Conservation (phyloP, 257 asterid genomes). For the Cynanchum wilfordii region DNA sequence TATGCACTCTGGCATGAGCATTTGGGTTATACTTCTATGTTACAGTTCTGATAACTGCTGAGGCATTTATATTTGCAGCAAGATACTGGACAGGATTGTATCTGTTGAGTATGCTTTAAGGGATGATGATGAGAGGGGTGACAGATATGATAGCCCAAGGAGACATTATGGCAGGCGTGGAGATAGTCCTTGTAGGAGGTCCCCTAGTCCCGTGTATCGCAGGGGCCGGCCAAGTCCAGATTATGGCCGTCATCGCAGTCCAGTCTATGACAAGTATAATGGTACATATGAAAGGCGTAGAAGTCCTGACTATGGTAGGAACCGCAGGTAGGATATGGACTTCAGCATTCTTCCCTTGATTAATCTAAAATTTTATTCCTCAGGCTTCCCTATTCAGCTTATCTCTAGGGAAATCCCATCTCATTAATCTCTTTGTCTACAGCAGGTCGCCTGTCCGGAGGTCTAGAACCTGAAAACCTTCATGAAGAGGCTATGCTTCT, state of each 20-base stretch:
- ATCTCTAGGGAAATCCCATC: slow-evolving; percentile 7
- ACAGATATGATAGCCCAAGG: slow-evolving; percentile 52
- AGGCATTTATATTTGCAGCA: slow-evolving; percentile 39
- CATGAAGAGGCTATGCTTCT: not conserved
- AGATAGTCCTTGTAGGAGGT: slow-evolving; percentile 56
- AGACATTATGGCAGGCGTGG: slow-evolving; percentile 52
- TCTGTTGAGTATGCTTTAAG: slow-evolving; percentile 91
- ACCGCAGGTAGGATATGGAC: slow-evolving; percentile 41
- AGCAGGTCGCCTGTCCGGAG: slow-evolving; percentile 59
- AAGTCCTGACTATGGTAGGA: slow-evolving; percentile 70
- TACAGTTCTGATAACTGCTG: not conserved
- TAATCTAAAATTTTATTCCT: too few species aligned
- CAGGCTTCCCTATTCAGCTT: not conserved
- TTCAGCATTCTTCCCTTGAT: not conserved
- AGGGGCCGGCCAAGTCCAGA: slow-evolving; percentile 79
- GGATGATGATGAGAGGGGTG: slow-evolving; percentile 82
- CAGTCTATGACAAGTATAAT: slow-evolving; percentile 55
- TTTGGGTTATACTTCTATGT: not conserved
- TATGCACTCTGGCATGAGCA: not conserved
- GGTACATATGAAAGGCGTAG: slow-evolving; percentile 54
- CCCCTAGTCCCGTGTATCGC: slow-evolving; percentile 56
- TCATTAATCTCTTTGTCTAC: not conserved
- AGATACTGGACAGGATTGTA: slow-evolving; percentile 79
- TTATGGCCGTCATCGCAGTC: slow-evolving; percentile 64
- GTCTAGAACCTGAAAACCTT: slow-evolving; percentile 28